Evolutionary conservation across 176 grass and related monocot species (phyloP).

Genomic region (Paspalum vaginatum): DNA sequence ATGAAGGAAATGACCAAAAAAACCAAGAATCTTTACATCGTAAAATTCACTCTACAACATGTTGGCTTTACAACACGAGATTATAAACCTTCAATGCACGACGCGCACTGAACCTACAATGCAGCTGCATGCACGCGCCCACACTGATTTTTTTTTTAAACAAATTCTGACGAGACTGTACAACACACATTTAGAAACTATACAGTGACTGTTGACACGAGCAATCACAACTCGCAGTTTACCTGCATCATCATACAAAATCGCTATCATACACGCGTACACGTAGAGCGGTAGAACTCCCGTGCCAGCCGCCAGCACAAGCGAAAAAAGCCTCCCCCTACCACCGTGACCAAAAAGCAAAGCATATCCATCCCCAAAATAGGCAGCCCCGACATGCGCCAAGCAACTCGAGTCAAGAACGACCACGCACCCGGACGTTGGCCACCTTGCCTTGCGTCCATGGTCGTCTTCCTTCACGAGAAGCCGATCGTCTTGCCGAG

Average conservation of each 20-base stretch:
- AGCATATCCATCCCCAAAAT: constrained; percentile 18
- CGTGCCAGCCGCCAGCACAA: background rate
- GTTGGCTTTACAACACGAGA: background rate
- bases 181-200: constrained; percentile 1
- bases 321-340: background rate
- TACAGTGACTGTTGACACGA: background rate
- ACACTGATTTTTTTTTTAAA: too few species aligned
- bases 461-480: constrained; percentile 47
- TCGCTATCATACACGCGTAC: constrained; percentile 9
- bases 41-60: background rate
- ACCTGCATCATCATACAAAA: constrained; percentile 1
- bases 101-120: background rate
- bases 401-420: background rate
- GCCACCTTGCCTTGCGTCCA: background rate
- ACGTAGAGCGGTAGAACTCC: background rate
- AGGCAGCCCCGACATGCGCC: background rate
- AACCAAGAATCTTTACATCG: background rate
- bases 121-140: background rate
- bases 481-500: constrained; percentile 85
- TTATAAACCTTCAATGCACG: background rate
- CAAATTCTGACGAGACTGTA: background rate
- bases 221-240: constrained; percentile 30
- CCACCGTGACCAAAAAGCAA: background rate
- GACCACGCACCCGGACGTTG: background rate
- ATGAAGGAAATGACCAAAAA: background rate